A percentile compares a stretch with the other conserved stretches of the same genome.
These are phyloP conservation scores for Ceratocystis lukuohia DNA, from an alignment of 2,329 filamentous ascomycete genomes.

Conservation along the genomic window DNA sequence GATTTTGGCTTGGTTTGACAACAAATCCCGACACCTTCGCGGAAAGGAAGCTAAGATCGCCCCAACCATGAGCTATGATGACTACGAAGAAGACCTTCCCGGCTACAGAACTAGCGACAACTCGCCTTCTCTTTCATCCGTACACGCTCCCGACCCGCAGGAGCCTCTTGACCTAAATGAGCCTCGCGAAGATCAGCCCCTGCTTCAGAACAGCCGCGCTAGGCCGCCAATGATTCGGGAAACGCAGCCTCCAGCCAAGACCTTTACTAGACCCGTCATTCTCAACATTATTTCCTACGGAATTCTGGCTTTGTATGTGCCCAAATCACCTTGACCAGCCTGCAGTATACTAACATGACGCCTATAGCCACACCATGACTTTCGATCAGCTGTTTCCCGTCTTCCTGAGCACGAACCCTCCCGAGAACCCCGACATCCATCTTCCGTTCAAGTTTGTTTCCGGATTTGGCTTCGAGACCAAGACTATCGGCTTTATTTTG, in stretches of 20 bases:
- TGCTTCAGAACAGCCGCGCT: constrained; percentile 4
- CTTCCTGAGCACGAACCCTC: constrained; percentile 60
- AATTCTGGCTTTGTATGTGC: constrained; percentile 70
- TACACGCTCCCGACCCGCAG: constrained; percentile 24
- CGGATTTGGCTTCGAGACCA: constrained; percentile 71
- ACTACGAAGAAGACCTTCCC: constrained; percentile 49
- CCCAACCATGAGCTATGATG: neutral
- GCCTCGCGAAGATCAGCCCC: constrained; percentile 11
- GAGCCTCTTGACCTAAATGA: constrained; percentile 29
- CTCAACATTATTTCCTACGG: constrained; percentile 83
- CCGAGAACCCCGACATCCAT: constrained; percentile 35
- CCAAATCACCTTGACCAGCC: constrained; percentile 18
- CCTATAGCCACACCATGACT: constrained; percentile 76
- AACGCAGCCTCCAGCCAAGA: constrained; percentile 30
- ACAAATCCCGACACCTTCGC: constrained; percentile 11
- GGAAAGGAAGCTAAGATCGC: neutral
- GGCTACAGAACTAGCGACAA: constrained; percentile 52
- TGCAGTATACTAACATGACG: neutral
- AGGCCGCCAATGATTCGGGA: constrained; percentile 17
- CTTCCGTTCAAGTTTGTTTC: constrained; percentile 83
- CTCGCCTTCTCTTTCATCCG: constrained; percentile 35
- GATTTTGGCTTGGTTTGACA: constrained; percentile 38
- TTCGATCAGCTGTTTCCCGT: constrained; percentile 90
- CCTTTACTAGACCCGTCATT: constrained; percentile 74
- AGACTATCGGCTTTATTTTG: constrained; percentile 75